A percentile compares a stretch with the other conserved stretches of the same genome.
These are phyloP conservation scores for Rhizopogon vinicolor DNA, from an alignment of 768 basidiomycete genomes.

Conservation along the genomic window DNA sequence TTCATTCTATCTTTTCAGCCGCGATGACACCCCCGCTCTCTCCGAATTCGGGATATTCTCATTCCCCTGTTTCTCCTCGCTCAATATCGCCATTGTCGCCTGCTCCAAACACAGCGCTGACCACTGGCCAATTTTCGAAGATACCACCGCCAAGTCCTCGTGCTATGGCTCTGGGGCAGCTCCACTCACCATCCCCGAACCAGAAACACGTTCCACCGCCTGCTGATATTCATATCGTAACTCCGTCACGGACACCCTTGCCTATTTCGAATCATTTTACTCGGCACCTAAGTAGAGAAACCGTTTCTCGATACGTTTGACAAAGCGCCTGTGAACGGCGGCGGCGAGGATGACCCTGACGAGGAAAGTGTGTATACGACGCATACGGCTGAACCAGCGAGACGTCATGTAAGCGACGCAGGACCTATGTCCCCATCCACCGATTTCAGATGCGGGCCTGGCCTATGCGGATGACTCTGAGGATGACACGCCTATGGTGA, in stretches of 20 bases:
- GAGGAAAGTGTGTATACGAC: slow-evolving; percentile 31
- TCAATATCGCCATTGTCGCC: slow-evolving; percentile 19
- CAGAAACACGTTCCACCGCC: too few relatives aligned
- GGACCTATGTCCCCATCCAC: slow-evolving; percentile 21
- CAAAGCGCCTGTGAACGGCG: not conserved
- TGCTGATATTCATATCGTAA: too few relatives aligned
- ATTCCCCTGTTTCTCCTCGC: slow-evolving; percentile 30
- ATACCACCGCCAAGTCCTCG: too few relatives aligned
- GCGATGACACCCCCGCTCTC: slow-evolving; percentile 29
- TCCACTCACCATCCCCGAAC: too few relatives aligned
- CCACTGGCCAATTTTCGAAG: too few relatives aligned
- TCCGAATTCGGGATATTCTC: slow-evolving; percentile 26
- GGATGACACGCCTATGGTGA: slow-evolving; percentile 27
- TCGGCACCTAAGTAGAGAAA: too few relatives aligned
- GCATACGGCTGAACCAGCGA: slow-evolving; percentile 19
- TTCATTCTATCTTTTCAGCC: slow-evolving; percentile 9
- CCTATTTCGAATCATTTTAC: too few relatives aligned
- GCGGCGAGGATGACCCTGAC: slow-evolving; percentile 21
- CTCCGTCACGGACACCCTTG: too few relatives aligned
- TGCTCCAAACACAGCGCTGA: slow-evolving; percentile 7
- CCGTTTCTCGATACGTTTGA: slow-evolving; percentile 36
- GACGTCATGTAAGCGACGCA: too few relatives aligned
- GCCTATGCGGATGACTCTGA: slow-evolving; percentile 33
- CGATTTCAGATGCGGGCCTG: slow-evolving; percentile 28
- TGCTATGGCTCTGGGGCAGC: too few relatives aligned